Conservation (phyloP, 78 protist species). For the Bodo saltans region DNA sequence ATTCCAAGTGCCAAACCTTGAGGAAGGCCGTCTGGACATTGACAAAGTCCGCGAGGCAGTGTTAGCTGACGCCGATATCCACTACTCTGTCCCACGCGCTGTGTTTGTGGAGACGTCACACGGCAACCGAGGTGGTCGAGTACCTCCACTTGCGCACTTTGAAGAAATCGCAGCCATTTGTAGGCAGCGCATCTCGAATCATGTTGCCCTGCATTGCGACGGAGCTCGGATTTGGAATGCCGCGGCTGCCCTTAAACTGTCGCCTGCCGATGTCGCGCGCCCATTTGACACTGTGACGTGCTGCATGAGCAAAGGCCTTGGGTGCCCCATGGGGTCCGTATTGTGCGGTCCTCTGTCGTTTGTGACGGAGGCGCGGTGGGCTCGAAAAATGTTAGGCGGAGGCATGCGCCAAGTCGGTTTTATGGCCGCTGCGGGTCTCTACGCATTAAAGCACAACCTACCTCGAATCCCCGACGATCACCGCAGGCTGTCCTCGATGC, state of each 20-base stretch:
- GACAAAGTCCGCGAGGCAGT: background rate
- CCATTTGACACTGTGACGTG: slow-evolving; percentile 29
- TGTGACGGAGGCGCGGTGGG: slow-evolving; percentile 27
- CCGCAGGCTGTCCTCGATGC: too few relatives aligned
- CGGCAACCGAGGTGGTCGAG: slow-evolving; percentile 22
- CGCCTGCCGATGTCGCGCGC: background rate
- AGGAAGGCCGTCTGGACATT: slow-evolving; percentile 17
- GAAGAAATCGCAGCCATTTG: background rate
- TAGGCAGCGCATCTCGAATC: background rate
- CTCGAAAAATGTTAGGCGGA: slow-evolving; percentile 62
- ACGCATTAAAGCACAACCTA: slow-evolving; percentile 25
- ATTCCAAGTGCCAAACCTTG: background rate
- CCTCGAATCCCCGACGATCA: slow-evolving; percentile 36
- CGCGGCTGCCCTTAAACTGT: background rate
- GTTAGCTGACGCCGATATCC: slow-evolving; percentile 27
- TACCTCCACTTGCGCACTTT: slow-evolving; percentile 7
- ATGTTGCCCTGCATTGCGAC: slow-evolving; percentile 46
- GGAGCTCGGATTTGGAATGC: slow-evolving; percentile 62
- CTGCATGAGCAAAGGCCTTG: slow-evolving; percentile 66
- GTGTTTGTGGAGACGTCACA: slow-evolving; percentile 29
- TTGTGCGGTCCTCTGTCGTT: slow-evolving; percentile 31
- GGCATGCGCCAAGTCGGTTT: slow-evolving; percentile 72
- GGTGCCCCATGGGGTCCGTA: slow-evolving; percentile 67
- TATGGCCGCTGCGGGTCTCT: slow-evolving; percentile 52
- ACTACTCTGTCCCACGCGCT: slow-evolving; percentile 33